phyloP scores from a whole-genome alignment of 1,284 basidiomycete genomes.

The Melampsora americana region DNA sequence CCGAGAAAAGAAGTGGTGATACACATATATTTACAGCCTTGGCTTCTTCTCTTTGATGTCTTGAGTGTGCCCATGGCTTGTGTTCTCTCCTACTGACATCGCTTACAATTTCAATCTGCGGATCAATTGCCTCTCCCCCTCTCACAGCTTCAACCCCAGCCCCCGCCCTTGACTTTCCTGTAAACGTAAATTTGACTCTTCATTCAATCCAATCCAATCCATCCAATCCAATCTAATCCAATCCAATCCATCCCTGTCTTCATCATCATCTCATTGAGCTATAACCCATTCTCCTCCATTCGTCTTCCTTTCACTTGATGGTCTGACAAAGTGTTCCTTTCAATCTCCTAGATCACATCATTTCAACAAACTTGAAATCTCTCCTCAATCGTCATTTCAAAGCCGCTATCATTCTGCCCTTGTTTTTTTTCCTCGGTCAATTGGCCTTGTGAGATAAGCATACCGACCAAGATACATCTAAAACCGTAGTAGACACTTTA shows the following conservation, averaged over 20 bases:
- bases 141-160: constrained; percentile 18
- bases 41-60: constrained; percentile 15
- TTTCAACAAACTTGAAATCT: background rate
- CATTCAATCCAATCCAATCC: too few relatives aligned
- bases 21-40: constrained; percentile 22
- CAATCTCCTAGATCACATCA: too few relatives aligned
- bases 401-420: constrained; percentile 26
- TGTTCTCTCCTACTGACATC: constrained; percentile 12
- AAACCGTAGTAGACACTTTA: background rate
- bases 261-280: too few relatives aligned
- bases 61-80: background rate
- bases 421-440: constrained; percentile 1
- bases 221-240: too few relatives aligned
- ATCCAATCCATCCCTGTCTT: too few relatives aligned
- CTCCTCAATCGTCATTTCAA: constrained; percentile 15
- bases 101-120: constrained; percentile 13
- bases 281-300: too few relatives aligned
- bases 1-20: constrained; percentile 9
- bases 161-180: background rate
- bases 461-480: too few relatives aligned
- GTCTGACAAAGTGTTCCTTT: too few relatives aligned
- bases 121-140: constrained; percentile 17
- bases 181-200: too few relatives aligned
- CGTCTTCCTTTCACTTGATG: too few relatives aligned
- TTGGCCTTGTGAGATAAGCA: background rate